Percentiles rank a stretch among this genome's conserved stretches.
These are phyloP conservation scores for Eleusine indica DNA, from an alignment of 176 grass and related monocot species.

Conservation along the genomic window DNA sequence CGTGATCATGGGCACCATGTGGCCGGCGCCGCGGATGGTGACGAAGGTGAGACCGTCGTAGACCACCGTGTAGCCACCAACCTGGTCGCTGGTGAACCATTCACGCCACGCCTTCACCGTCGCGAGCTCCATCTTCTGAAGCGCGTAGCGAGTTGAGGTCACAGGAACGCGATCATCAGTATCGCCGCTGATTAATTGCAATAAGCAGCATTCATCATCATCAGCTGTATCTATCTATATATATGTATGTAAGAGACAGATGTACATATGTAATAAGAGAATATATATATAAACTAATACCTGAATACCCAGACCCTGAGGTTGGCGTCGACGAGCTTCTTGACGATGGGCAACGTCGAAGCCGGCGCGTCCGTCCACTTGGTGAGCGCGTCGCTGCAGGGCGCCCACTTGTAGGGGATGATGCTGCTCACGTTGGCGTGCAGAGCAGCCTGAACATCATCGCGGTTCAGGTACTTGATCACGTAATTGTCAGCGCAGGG, in stretches of 20 bases:
- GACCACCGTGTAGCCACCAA: constrained; percentile 75
- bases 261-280: too few species aligned
- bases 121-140: constrained; percentile 55
- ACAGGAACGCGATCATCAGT: constrained; percentile 71
- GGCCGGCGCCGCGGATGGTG: constrained; percentile 78
- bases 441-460: constrained; percentile 76
- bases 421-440: constrained; percentile 72
- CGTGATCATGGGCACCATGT: constrained; percentile 74
- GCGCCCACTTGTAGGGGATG: constrained; percentile 69
- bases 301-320: constrained; percentile 54
- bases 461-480: constrained; percentile 68
- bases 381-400: constrained; percentile 66
- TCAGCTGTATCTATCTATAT: too few species aligned
- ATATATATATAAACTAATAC: too few species aligned
- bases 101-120: constrained; percentile 56
- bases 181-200: constrained; percentile 41
- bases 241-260: too few species aligned
- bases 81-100: constrained; percentile 83
- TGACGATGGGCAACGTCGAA: constrained; percentile 49
- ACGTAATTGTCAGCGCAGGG: constrained; percentile 60
- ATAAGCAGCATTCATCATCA: too few species aligned
- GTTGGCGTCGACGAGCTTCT: constrained; percentile 36
- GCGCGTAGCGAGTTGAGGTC: constrained; percentile 64
- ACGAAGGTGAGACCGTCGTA: constrained; percentile 84
- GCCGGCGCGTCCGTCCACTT: constrained; percentile 55